Base-by-base conservation (phyloP, 805 yeast species). In the Myxozyma neotropica region DNA sequence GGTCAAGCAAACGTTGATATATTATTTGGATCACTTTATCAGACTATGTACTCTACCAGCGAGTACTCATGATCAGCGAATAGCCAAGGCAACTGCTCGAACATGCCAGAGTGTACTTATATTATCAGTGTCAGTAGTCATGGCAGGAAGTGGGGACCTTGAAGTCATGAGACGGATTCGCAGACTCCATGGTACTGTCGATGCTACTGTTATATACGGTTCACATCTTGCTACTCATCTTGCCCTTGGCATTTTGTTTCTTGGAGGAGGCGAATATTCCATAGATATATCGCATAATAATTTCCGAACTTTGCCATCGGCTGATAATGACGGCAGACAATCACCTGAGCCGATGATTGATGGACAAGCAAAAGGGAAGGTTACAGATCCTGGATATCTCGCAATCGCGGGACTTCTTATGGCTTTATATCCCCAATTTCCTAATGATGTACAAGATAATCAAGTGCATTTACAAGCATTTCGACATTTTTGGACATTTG, bases 261-360 rank as follows among this genome's bases (percentile, higher is more conserved):
- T 94, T 38, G 97, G 97, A 0, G 94, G 96, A 1, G 97, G 98
- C 0, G 97, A 90, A 71, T 90, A 84, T 72, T 91, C 96, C 0
- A 81, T 94, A 58, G 79, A 83, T 39, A 80, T 73, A 6, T 81
- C 87, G 21, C 27, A 27, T 38, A 31, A 39, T 24, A 6, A 27
- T 15, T 15, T 7, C 7, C 24, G 15, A 17, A 17, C 55, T 7
- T 17, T 15, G 15, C 4, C 36, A 29, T 29, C 29, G 24, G 26
- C 13, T 15, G 52, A 29, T 19, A 39, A 33, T 43, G n/a, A 38
- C n/a, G 43, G 43, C 10, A 17, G 3, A 10, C 6, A n/a, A n/a
- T 23, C 36, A 33, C 17, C 7, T 3, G 45, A 36, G 13, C 19
- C 24, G n/a, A 27, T 51, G 19, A 24, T 13, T 36, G 50, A 13